A percentile compares a stretch with the other conserved stretches of the same genome.
Conservation (phyloP, 2,329 filamentous ascomycete genomes). For the Calonectria fujianensis region DNA sequence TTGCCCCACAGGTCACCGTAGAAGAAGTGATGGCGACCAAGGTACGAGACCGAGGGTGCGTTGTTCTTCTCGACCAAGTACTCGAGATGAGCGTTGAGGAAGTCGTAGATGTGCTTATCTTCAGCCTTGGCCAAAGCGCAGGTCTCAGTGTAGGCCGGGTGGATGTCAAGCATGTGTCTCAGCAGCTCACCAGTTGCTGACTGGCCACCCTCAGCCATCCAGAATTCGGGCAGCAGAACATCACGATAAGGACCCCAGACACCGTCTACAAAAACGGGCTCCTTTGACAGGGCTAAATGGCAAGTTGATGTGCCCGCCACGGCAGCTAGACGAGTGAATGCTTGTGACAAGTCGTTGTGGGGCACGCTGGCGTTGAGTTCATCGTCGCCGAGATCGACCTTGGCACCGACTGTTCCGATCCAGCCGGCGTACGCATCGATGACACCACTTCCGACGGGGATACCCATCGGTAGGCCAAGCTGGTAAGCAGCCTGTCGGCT, state of each 20-base stretch:
- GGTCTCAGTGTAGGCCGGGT: conserved; percentile 90
- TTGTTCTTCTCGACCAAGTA: conserved; percentile 81
- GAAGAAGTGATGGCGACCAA: conserved; percentile 97
- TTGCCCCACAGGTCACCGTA: conserved; percentile 99
- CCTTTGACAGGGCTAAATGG: conserved; percentile 94
- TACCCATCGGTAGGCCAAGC: conserved; percentile 88
- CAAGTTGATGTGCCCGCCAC: conserved; percentile 98
- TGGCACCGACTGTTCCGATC: conserved; percentile 99
- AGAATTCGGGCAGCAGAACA: conserved; percentile 91
- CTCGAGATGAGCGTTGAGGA: conserved; percentile 90
- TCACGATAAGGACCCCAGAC: conserved; percentile 99
- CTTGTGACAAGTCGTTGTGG: conserved; percentile 92
- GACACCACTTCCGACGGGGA: conserved; percentile 95
- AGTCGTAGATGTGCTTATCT: conserved; percentile 94
- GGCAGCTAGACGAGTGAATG: conserved; percentile 92
- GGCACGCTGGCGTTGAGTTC: conserved; percentile 80
- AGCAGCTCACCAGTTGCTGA: conserved; percentile 96
- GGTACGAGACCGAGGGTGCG: conserved; percentile 87
- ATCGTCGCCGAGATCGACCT: conserved; percentile 83
- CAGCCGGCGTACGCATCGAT: conserved; percentile 99
- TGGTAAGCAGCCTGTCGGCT: conserved; percentile 89
- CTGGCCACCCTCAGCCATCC: conserved; percentile 98
- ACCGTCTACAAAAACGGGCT: conserved; percentile 94
- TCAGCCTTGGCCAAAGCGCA: conserved; percentile 86
- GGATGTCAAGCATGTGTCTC: conserved; percentile 95